These are phyloP conservation scores for Tranzscheliella williamsii DNA, from an alignment of 1,284 basidiomycete genomes.

Conservation along the genomic window DNA sequence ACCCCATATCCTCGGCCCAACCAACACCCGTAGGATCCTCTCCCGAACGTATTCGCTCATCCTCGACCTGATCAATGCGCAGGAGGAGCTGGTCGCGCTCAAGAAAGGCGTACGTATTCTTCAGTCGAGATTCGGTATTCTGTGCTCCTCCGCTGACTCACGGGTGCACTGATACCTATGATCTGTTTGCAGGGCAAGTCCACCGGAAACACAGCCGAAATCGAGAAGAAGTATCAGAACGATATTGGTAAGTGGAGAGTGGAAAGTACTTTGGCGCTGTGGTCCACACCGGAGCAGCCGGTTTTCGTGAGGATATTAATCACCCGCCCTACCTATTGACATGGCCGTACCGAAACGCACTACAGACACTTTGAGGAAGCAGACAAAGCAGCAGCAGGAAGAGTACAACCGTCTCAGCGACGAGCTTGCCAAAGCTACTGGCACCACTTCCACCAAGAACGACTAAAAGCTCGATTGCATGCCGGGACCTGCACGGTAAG, in stretches of 20 bases:
- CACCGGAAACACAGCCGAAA: constrained; percentile 13
- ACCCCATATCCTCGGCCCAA: no score
- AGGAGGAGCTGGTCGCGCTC: constrained; percentile 81
- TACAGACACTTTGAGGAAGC: constrained; percentile 56
- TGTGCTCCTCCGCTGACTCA: no score
- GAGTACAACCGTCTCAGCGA: constrained; percentile 60
- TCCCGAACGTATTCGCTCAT: constrained; percentile 89
- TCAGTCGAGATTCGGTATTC: no score
- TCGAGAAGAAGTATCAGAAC: constrained; percentile 54
- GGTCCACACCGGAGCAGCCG: no score
- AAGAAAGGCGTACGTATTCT: constrained; percentile 68
- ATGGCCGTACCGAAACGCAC: no score
- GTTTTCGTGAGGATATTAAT: no score
- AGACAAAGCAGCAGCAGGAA: constrained; percentile 55
- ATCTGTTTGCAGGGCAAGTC: constrained; percentile 16
- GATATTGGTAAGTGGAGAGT: constrained; percentile 36
- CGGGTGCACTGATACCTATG: no score
- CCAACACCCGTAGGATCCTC: constrained; percentile 70
- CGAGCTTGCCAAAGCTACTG: constrained; percentile 50
- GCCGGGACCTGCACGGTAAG: no score
- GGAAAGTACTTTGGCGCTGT: no score
- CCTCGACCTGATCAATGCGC: constrained; percentile 84
- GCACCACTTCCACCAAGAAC: constrained; percentile 49
- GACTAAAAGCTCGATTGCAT: no score
- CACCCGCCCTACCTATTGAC: no score